Conservation (phyloP, 2,329 filamentous ascomycete genomes). For the Fusarium verrucosum region DNA sequence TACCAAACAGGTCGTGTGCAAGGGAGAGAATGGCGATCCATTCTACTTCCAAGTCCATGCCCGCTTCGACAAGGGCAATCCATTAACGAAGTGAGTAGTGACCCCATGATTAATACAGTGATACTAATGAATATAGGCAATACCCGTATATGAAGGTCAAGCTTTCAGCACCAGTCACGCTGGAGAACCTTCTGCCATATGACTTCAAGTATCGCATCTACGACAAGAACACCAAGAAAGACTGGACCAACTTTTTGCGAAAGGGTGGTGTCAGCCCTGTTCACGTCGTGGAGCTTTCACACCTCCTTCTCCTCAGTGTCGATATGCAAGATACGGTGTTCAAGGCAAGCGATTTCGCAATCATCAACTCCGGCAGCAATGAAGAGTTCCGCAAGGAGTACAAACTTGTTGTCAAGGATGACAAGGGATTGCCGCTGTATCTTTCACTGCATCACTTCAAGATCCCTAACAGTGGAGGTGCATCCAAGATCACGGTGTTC, state of each 20-base stretch:
- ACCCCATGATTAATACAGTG: fast-evolving
- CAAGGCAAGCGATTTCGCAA: constrained; percentile 94
- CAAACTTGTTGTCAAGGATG: constrained; percentile 82
- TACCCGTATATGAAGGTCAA: constrained; percentile 97
- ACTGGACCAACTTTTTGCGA: constrained; percentile 97
- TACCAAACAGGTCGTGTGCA: constrained; percentile 87
- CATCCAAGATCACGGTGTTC: constrained; percentile 95
- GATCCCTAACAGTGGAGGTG: constrained; percentile 90
- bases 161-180: constrained; percentile 88
- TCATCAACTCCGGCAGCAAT: constrained; percentile 89
- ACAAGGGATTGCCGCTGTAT: constrained; percentile 79
- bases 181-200: constrained; percentile 94
- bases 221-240: constrained; percentile 97
- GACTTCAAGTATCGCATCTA: constrained; percentile 99
- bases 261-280: constrained; percentile 98
- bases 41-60: constrained; percentile 98
- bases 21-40: constrained; percentile 84
- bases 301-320: constrained; percentile 89
- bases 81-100: constrained; percentile 71
- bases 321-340: constrained; percentile 97
- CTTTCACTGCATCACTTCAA: constrained; percentile 90
- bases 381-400: constrained; percentile 90
- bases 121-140: constrained; percentile 58
- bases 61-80: constrained; percentile 83
- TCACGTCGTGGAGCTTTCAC: constrained; percentile 95